A percentile compares a stretch with the other conserved stretches of the same genome.
These are phyloP conservation scores for Colletotrichum shisoi DNA, from an alignment of 2,329 filamentous ascomycete species.

Conservation along the genomic window DNA sequence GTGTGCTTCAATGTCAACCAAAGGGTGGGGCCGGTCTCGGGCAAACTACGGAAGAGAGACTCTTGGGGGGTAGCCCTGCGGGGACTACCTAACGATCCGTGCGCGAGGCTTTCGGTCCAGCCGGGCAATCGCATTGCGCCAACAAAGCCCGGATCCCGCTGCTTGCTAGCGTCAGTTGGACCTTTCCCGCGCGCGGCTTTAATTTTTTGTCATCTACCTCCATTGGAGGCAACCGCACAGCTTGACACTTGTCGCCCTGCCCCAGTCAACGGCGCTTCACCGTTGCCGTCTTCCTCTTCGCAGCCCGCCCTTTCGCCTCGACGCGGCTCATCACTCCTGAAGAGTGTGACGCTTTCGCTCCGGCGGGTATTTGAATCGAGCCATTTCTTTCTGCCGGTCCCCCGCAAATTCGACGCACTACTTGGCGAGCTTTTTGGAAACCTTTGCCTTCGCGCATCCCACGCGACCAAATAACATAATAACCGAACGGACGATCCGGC, in stretches of 20 bases:
- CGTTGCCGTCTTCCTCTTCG: slow-evolving; percentile 16
- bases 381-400: slow-evolving; percentile 7
- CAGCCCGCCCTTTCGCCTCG: slow-evolving; percentile 3
- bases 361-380: slow-evolving; percentile 13
- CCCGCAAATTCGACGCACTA: slow-evolving; percentile 28
- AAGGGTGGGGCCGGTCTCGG: slow-evolving; percentile 30
- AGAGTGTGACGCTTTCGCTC: slow-evolving; percentile 11
- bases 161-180: slow-evolving; percentile 34
- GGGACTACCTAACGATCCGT: slow-evolving; percentile 14
- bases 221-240: slow-evolving; percentile 28
- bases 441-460: slow-evolving; percentile 21
- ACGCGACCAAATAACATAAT: slow-evolving; percentile 17
- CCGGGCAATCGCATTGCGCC: slow-evolving; percentile 36
- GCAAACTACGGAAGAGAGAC: slow-evolving; percentile 32
- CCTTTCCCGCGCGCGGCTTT: slow-evolving; percentile 36
- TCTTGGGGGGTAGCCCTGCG: not conserved
- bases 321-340: slow-evolving; percentile 1
- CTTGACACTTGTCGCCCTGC: slow-evolving; percentile 22
- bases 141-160: slow-evolving; percentile 37
- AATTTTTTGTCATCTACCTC: slow-evolving; percentile 36
- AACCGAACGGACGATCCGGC: slow-evolving; percentile 16
- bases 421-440: slow-evolving; percentile 5
- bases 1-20: no score
- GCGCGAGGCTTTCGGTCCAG: slow-evolving; percentile 34
- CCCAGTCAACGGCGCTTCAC: slow-evolving; percentile 26